Base-by-base conservation (phyloP, 1,284 basidiomycete species). In the Sanghuangporus sanghuang region DNA sequence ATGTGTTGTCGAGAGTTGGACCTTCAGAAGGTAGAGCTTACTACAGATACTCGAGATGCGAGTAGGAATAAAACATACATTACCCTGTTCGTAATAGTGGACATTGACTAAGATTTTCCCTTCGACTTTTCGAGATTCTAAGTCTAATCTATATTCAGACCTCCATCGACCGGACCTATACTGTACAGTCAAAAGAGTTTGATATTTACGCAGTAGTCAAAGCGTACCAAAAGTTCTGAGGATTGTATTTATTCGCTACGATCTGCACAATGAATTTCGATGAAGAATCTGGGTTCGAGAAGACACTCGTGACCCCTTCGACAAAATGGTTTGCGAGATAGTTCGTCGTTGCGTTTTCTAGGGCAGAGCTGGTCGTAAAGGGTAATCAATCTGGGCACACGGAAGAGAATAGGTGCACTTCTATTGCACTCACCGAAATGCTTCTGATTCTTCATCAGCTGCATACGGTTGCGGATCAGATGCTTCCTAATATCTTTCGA, bases 21-120 rank as follows among this genome's bases (percentile, higher is more conserved):
- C 93, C 91, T 96, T 64, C 27, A 3, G 27, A 32, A 32, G 40
- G 42, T 32, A 65, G n/a, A 49, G 57, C 9, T 48, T 67, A 5
- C 44, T 50, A 58, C 8, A 14, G 9, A 39, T 59, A 18, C 40
- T 42, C 3, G 12, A 6, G 11, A 12, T 16, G 21, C 46, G 23
- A 38, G 59, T 50, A 27, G 52, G 12, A 60, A 42, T 27, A 38
- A n/a, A 9, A 73, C 82, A 64, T 67, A 95, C 95, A 72, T 96
- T 96, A 70, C 94, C 95, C 75, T 96, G 94, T 74, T 98, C 95
- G 72, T 95, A 98, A 73, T 98, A 98, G 74, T 98, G 95, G 27
- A 96, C 89, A 71, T 95, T 92, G 54, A 94, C 83, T 21, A 89
- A 77, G 35, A 95, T 85, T 67, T 79, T 85, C 0, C 94, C 89